Evolutionary conservation across 306 rosid species (phyloP).

Genomic region (Chamaecrista fasciculata): DNA sequence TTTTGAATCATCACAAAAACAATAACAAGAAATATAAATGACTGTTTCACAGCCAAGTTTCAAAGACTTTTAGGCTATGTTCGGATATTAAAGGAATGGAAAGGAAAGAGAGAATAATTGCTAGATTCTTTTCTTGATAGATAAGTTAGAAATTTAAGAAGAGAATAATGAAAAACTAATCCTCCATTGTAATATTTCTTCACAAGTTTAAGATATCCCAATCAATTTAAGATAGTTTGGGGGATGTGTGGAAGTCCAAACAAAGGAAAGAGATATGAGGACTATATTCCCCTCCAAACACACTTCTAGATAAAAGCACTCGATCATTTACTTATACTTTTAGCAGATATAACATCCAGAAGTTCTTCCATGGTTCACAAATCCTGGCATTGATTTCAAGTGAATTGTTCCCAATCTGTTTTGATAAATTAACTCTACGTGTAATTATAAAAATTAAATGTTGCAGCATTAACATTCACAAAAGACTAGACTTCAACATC

Average conservation of each 20-base stretch:
- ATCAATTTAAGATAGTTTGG: no score
- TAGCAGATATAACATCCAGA: background rate
- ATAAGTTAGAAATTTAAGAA: no score
- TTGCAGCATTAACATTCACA: background rate
- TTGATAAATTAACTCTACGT: background rate
- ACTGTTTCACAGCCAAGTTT: background rate
- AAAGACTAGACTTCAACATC: background rate
- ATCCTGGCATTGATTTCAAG: background rate
- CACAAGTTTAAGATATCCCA: no score
- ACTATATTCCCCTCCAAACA: no score
- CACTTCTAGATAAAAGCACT: background rate
- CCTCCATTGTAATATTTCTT: no score
- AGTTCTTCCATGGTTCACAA: background rate
- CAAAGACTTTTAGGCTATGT: background rate
- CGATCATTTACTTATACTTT: background rate
- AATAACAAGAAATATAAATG: background rate
- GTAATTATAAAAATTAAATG: background rate
- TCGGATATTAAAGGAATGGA: no score
- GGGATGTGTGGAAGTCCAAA: no score
- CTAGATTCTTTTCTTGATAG: no score
- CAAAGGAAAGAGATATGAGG: no score
- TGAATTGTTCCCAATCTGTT: background rate
- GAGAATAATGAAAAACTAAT: no score
- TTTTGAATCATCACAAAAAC: background rate
- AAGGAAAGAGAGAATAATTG: no score